Conservation (phyloP, 2,329 filamentous ascomycete genomes). For the Fusarium coicis region DNA sequence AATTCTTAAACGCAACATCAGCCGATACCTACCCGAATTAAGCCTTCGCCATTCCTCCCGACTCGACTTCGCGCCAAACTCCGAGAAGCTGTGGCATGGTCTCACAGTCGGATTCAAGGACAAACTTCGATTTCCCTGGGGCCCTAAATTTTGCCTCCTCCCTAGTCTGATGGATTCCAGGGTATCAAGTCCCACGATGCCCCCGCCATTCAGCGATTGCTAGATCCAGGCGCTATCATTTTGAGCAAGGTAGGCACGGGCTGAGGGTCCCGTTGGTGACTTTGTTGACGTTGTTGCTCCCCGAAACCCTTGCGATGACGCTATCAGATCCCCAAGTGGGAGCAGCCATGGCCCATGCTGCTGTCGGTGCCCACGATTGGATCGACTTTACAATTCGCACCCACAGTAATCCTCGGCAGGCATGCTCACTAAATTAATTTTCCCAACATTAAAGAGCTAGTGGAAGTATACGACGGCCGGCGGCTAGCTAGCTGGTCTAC, state of each 20-base stretch:
- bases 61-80: not conserved
- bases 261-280: not conserved
- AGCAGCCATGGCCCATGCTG: too few relatives aligned
- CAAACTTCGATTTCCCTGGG: constrained; percentile 7
- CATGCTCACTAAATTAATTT: too few relatives aligned
- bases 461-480: not conserved
- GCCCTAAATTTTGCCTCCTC: not conserved
- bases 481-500: not conserved
- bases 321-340: too few relatives aligned
- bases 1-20: not conserved
- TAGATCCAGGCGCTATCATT: too few relatives aligned
- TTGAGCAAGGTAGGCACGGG: too few relatives aligned
- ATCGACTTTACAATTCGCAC: too few relatives aligned
- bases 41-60: constrained; percentile 1
- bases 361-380: not conserved
- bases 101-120: constrained; percentile 18
- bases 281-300: not conserved
- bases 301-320: not conserved
- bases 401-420: not conserved
- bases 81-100: not conserved
- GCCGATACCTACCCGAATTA: not conserved
- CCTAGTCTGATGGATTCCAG: not conserved
- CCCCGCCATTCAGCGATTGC: too few relatives aligned
- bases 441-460: not conserved
- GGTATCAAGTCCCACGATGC: not conserved